Evolutionary conservation across 805 yeast species (phyloP), one percentile per base, ranked within the genome.

Genomic region (Starmerella asiatica): DNA sequence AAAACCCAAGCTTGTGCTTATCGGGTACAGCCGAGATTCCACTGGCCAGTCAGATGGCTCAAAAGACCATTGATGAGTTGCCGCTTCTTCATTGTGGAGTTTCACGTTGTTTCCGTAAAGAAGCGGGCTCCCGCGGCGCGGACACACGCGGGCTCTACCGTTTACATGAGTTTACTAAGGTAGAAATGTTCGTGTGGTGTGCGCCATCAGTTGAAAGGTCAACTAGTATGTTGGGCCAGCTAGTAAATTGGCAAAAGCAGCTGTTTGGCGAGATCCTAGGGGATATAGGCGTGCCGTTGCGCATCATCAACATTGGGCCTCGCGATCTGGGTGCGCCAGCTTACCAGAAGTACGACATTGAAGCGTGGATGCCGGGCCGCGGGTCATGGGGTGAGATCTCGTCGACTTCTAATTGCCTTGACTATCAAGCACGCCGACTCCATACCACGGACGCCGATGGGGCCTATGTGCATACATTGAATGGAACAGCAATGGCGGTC

Each of bases 331-430:
- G 98, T 0, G 78, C 94, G 0, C 94, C 98, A 1, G 97, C 97
- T 0, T 74, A 69, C 59, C 77, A 80, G 54, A 91, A 91, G 57
- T 83, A 76, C 56, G 98, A 91, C 52, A 82, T 86, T 42, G 98
- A 91, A 60, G 94, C 86, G 0, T 83, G 94, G 85, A 88, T 91
- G 97, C 97, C 97, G 0, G 96, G 97, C 2, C 71, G 95, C 51
- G 86, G 83, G 1, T 57, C 63, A 2, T 88, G 93, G 83, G 98
- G 98, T 3, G 98, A 91, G 56, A 67, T 91, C 24, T 76, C 93
- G 1, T 82, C 94, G 21, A 70, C 93, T 1, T 85, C 96, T 2
- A 88, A 86, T 56, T 91, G 98, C 58, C 72, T 84, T 3, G 96
- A 86, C 49, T 91, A 73, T 57, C 98, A 91, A 61, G 63, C 93